phyloP scores from a whole-genome alignment of 164 flowering plant genomes.

The Vitis vinifera region ASM3070453v1 NC_081812.1:11516001-11516500 shows the following conservation, averaged over 20 bases:
- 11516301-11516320: not conserved
- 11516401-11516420: not conserved
- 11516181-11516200: conserved; percentile 17
- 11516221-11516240: conserved; percentile 29
- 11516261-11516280: conserved; percentile 1
- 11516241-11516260: conserved; percentile 36
- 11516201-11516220: conserved; percentile 35
- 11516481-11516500: too few relatives aligned
- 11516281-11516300: not conserved
- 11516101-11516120: too few relatives aligned
- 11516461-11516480: too few relatives aligned
- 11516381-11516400: not conserved
- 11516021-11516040: too few relatives aligned
- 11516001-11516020: too few relatives aligned
- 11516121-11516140: too few relatives aligned
- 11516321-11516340: not conserved
- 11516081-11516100: too few relatives aligned
- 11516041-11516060: too few relatives aligned
- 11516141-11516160: too few relatives aligned
- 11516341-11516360: not conserved
- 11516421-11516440: too few relatives aligned
- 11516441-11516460: not conserved
- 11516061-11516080: too few relatives aligned
- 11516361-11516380: not conserved
- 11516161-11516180: too few relatives aligned